Evolutionary conservation across 2,329 filamentous ascomycete species (phyloP).

Genomic region (Colletotrichum zoysiae): DNA sequence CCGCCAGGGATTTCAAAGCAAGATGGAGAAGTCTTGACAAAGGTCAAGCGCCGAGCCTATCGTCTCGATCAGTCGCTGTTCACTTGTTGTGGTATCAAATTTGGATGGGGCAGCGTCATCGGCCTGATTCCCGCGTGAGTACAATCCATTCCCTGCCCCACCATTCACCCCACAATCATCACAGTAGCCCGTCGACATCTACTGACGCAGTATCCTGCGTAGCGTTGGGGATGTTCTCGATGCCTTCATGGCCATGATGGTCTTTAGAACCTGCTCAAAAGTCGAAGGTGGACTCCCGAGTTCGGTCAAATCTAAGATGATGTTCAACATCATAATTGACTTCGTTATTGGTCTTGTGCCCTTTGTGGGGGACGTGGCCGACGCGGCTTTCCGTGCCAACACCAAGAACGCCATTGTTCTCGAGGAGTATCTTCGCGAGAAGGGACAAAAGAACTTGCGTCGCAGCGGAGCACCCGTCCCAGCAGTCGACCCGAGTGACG

Average conservation of each 20-base stretch:
- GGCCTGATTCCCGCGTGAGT: slow-evolving; percentile 85
- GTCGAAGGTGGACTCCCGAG: slow-evolving; percentile 82
- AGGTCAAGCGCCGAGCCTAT: slow-evolving; percentile 88
- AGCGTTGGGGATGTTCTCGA: slow-evolving; percentile 84
- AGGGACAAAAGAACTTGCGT: slow-evolving; percentile 70
- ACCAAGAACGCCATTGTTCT: slow-evolving; percentile 80
- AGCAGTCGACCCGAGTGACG: slow-evolving; percentile 64
- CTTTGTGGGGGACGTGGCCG: slow-evolving; percentile 80
- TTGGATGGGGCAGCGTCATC: slow-evolving; percentile 91
- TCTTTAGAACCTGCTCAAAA: slow-evolving; percentile 78
- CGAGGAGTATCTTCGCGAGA: slow-evolving; percentile 75
- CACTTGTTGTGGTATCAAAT: slow-evolving; percentile 82
- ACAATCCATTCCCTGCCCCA: not conserved
- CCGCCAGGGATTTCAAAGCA: slow-evolving; percentile 86
- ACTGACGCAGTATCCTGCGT: not conserved
- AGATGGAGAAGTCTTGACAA: slow-evolving; percentile 85
- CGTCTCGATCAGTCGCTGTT: slow-evolving; percentile 87
- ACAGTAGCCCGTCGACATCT: not conserved
- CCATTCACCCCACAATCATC: slow-evolving; percentile 1
- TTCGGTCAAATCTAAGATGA: slow-evolving; percentile 76
- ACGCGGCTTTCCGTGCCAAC: slow-evolving; percentile 81
- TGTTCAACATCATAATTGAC: slow-evolving; percentile 82
- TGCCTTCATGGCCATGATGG: slow-evolving; percentile 78
- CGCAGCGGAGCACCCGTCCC: slow-evolving; percentile 61
- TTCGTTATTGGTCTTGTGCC: slow-evolving; percentile 81